phyloP scores from a whole-genome alignment of 805 yeast genomes.

The Lipomyces mesembrius region DNA sequence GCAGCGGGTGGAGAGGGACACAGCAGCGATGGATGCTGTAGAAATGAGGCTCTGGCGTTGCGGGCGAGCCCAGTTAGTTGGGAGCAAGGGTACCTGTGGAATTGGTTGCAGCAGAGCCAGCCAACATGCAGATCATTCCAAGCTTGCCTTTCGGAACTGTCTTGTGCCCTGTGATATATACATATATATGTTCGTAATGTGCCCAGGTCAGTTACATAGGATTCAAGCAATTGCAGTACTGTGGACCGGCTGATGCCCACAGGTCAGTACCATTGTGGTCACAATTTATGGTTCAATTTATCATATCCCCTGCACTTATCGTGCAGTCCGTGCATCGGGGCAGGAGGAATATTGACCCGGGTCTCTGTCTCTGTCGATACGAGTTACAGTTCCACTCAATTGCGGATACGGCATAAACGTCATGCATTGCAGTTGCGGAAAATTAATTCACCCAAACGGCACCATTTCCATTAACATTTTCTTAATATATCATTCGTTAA shows the following conservation, averaged over 20 bases:
- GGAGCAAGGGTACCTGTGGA: background rate
- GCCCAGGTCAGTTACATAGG: too few relatives aligned
- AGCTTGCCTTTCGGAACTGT: background rate
- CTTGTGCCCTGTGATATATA: too few relatives aligned
- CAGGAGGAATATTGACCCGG: background rate
- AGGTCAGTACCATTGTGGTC: too few relatives aligned
- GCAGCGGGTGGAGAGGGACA: background rate
- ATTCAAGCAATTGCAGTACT: too few relatives aligned
- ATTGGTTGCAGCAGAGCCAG: background rate
- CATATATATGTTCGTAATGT: too few relatives aligned
- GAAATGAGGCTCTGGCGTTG: conserved; percentile 1
- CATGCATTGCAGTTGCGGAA: background rate
- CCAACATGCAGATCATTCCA: background rate
- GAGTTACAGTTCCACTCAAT: too few relatives aligned
- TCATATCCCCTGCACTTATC: background rate
- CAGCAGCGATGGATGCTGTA: background rate
- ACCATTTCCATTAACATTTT: background rate
- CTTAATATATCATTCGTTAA: background rate
- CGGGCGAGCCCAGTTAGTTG: background rate
- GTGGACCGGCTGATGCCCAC: too few relatives aligned
- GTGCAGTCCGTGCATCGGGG: background rate
- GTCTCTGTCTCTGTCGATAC: background rate
- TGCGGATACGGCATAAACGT: background rate
- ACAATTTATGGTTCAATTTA: background rate
- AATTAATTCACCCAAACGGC: background rate